Evolutionary conservation across 1,284 basidiomycete species (phyloP).

Genomic region (Ganoderma boninense): DNA sequence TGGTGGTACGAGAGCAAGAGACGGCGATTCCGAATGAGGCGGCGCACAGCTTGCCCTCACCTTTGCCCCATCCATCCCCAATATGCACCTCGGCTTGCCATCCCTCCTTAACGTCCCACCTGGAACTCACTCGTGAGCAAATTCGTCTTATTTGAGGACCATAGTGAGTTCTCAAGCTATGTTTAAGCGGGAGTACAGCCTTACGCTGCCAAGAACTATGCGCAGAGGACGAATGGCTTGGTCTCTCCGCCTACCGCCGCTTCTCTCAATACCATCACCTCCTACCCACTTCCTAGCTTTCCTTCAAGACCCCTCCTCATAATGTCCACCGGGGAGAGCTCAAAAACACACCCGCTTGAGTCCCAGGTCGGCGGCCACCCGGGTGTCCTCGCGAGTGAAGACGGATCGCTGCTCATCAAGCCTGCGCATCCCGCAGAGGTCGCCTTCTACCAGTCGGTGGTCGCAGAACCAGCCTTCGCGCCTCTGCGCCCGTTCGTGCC

Average conservation of each 20-base stretch:
- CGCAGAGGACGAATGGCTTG: neutral
- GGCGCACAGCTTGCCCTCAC: neutral
- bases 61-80: neutral
- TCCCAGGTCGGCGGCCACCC: constrained; percentile 91
- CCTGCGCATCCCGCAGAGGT: constrained; percentile 78
- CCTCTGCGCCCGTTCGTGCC: constrained; percentile 69
- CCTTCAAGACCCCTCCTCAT: neutral
- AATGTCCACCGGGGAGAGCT: constrained; percentile 16
- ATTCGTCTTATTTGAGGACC: neutral
- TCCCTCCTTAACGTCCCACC: neutral
- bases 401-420: constrained; percentile 88
- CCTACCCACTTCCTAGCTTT: constrained; percentile 6
- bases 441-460: constrained; percentile 80
- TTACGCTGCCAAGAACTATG: neutral
- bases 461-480: constrained; percentile 50
- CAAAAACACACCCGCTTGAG: constrained; percentile 44
- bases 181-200: neutral
- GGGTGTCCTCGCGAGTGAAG: constrained; percentile 78
- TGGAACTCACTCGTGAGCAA: neutral
- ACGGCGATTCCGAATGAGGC: neutral
- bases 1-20: neutral
- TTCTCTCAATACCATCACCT: constrained; percentile 29
- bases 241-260: neutral
- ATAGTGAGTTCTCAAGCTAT: neutral
- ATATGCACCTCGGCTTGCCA: neutral